phyloP scores from a whole-genome alignment of 2,329 filamentous ascomycete species.

The Neurospora crassa region DNA sequence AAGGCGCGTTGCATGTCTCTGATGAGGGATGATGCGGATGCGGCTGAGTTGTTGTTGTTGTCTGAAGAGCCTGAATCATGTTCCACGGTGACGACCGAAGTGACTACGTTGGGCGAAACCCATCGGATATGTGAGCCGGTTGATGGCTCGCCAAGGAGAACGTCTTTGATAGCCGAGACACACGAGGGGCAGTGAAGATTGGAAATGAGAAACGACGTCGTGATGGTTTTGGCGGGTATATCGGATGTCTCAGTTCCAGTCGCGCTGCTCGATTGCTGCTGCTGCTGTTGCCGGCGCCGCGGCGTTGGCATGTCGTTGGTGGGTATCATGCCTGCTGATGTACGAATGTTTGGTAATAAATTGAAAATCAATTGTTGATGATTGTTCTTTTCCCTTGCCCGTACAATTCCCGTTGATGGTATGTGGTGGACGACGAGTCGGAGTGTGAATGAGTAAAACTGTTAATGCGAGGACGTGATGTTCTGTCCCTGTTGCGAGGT shows the following conservation, averaged over 20 bases:
- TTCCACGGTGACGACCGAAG: constrained; percentile 55
- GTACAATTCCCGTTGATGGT: not conserved
- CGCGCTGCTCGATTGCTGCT: constrained; percentile 1
- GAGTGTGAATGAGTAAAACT: not conserved
- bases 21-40: constrained; percentile 23
- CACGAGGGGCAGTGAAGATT: constrained; percentile 76
- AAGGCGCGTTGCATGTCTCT: constrained; percentile 36
- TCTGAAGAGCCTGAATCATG: constrained; percentile 23
- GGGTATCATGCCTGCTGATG: constrained; percentile 12
- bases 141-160: constrained; percentile 36
- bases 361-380: not conserved
- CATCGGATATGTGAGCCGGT: constrained; percentile 35
- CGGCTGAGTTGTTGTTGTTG: constrained; percentile 12
- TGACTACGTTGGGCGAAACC: constrained; percentile 62
- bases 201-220: constrained; percentile 55
- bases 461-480: not conserved
- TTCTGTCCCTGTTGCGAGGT: not conserved
- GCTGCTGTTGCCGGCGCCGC: constrained; percentile 3
- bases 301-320: constrained; percentile 5
- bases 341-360: not conserved
- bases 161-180: constrained; percentile 51
- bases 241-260: not conserved
- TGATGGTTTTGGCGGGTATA: constrained; percentile 20
- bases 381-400: not conserved
- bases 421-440: not conserved